These are phyloP conservation scores for Fusarium palustre DNA, from an alignment of 2,329 filamentous ascomycete genomes.

Conservation along the genomic window DNA sequence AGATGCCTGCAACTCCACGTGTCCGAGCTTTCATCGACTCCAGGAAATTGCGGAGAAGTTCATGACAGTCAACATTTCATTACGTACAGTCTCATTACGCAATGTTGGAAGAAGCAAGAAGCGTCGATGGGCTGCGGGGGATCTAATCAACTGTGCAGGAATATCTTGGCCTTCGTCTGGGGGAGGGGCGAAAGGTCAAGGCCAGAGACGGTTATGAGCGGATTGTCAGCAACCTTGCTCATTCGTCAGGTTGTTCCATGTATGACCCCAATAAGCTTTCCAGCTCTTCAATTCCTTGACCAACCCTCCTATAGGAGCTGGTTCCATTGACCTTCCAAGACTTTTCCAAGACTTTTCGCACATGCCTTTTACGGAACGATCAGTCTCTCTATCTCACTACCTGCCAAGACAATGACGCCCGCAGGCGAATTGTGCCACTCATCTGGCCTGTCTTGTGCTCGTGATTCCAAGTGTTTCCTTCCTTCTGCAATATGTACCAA, in stretches of 20 bases:
- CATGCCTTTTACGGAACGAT: constrained; percentile 33
- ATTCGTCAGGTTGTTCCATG: too few species aligned
- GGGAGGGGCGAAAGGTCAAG: constrained; percentile 32
- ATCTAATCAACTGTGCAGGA: constrained; percentile 20
- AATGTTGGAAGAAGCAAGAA: constrained; percentile 20
- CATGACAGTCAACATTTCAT: constrained; percentile 23
- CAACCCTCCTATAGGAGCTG: constrained; percentile 4
- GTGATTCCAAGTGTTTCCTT: not conserved
- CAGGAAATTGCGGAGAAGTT: constrained; percentile 33
- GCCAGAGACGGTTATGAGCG: constrained; percentile 33
- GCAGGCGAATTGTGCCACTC: constrained; percentile 5
- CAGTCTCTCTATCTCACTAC: constrained; percentile 5
- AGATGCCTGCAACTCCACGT: constrained; percentile 1
- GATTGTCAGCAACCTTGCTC: constrained; percentile 14
- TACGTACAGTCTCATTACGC: constrained; percentile 32
- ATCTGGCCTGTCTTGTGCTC: not conserved
- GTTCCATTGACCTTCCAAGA: constrained; percentile 30
- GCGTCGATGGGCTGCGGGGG: constrained; percentile 28
- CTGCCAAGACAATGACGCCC: constrained; percentile 32
- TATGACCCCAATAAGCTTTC: constrained; percentile 32
- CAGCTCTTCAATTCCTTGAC: constrained; percentile 25
- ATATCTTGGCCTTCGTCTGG: constrained; percentile 37
- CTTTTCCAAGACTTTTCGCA: constrained; percentile 34
- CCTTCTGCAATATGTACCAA: not conserved
- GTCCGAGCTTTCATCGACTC: constrained; percentile 22